phyloP scores from a whole-genome alignment of 2,329 filamentous ascomycete genomes.

The Colletotrichum cuscutae region DNA sequence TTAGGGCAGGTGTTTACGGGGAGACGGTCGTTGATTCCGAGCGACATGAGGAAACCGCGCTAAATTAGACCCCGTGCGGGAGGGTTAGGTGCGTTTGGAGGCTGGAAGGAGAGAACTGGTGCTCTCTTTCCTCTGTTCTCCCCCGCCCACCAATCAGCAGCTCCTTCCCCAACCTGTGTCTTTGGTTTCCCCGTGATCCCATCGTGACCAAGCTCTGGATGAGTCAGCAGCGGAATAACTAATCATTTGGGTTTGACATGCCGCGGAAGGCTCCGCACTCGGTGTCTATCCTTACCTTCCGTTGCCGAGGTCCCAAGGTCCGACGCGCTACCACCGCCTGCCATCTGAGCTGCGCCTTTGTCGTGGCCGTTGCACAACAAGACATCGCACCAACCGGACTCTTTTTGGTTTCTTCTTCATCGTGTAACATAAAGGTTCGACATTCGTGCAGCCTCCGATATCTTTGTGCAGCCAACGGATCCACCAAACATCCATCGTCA shows the following conservation, averaged over 20 bases:
- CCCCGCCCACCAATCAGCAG: background rate
- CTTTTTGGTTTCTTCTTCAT: background rate
- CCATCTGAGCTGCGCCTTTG: slow-evolving; percentile 12
- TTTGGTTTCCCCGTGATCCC: background rate
- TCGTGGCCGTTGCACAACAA: slow-evolving; percentile 5
- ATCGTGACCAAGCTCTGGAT: background rate
- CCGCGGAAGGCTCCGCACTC: slow-evolving; percentile 10
- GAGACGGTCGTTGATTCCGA: no score
- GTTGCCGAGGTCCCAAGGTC: slow-evolving; percentile 33
- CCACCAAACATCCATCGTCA: background rate
- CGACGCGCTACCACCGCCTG: slow-evolving; percentile 12
- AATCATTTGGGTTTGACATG: slow-evolving; percentile 3
- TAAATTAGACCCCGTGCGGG: slow-evolving; percentile 1
- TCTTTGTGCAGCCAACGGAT: slow-evolving; percentile 1
- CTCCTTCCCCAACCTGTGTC: background rate
- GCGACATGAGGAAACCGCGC: background rate
- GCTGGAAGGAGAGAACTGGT: no score
- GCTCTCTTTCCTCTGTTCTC: background rate
- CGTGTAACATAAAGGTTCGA: slow-evolving; percentile 1
- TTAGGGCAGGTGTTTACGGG: no score
- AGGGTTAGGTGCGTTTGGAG: background rate
- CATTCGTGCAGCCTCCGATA: background rate
- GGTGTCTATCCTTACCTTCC: slow-evolving; percentile 1
- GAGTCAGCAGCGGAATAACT: slow-evolving; percentile 23
- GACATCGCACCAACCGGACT: slow-evolving; percentile 1